These are phyloP conservation scores for Bremia lactucae DNA, from an alignment of 352 stramenopile genomes.

Conservation along the genomic window DNA sequence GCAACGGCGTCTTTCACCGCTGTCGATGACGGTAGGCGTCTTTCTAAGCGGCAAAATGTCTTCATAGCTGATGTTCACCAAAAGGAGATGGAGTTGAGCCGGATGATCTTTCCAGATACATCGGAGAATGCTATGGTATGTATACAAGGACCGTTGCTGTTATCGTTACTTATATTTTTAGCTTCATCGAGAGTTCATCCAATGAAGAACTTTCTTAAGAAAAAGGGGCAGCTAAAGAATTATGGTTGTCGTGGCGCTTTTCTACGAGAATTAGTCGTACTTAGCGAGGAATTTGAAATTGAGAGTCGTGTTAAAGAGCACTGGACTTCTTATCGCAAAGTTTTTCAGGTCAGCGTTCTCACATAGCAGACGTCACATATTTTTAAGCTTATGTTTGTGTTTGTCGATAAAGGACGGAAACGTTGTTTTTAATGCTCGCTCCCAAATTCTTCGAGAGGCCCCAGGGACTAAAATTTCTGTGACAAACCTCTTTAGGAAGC, in stretches of 20 bases:
- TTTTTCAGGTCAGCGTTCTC: conserved; percentile 35
- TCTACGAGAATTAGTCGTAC: conserved; percentile 30
- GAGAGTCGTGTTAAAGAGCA: conserved; percentile 43
- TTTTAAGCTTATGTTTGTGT: not conserved
- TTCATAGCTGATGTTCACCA: no score
- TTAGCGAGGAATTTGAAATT: conserved; percentile 44
- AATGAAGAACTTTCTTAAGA: not conserved
- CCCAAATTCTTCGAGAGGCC: conserved; percentile 21
- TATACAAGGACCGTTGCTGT: not conserved
- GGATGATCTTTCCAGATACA: conserved; percentile 32
- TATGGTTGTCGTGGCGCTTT: conserved; percentile 47
- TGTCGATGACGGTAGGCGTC: conserved; percentile 47
- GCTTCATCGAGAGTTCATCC: conserved; percentile 26
- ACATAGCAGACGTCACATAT: not conserved
- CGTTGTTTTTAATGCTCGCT: conserved; percentile 48
- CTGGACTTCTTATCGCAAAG: conserved; percentile 60
- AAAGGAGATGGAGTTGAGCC: conserved; percentile 60
- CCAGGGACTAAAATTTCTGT: conserved; percentile 43
- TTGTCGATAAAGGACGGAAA: conserved; percentile 25
- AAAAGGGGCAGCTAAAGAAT: conserved; percentile 1
- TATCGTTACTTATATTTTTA: conserved; percentile 6
- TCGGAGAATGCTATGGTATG: conserved; percentile 40
- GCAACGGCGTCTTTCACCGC: conserved; percentile 42
- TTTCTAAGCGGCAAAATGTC: not conserved
- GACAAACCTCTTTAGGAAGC: conserved; percentile 42